Percentiles rank a stretch among this genome's conserved stretches.
phyloP scores from a whole-genome alignment of 306 rosid species.

The Vachellia collinsii region DNA sequence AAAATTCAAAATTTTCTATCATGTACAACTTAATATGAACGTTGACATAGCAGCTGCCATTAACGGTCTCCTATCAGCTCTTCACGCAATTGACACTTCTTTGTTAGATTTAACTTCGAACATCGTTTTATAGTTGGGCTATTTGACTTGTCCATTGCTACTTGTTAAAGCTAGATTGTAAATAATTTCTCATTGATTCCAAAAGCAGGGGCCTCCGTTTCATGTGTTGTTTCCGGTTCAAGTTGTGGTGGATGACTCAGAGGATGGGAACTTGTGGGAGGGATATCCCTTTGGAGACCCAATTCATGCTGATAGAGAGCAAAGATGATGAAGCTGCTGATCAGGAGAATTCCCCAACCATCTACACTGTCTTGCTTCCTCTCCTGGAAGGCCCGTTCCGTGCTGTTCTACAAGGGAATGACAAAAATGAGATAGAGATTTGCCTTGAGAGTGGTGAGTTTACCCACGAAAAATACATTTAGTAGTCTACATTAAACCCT shows the following conservation, averaged over 20 bases:
- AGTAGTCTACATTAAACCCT: slow-evolving; percentile 43
- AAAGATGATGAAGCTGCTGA: slow-evolving; percentile 43
- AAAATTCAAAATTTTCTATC: not conserved
- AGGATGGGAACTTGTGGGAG: slow-evolving; percentile 88
- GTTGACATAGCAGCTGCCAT: not conserved
- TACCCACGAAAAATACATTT: slow-evolving; percentile 34
- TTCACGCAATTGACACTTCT: not conserved
- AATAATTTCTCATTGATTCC: slow-evolving; percentile 1
- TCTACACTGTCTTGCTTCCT: slow-evolving; percentile 93
- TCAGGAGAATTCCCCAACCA: slow-evolving; percentile 52
- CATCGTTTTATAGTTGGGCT: no score
- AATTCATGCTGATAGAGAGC: slow-evolving; percentile 89
- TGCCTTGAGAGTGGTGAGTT: slow-evolving; percentile 95
- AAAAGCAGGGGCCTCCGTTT: slow-evolving; percentile 70
- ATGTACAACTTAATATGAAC: not conserved
- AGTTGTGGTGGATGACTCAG: slow-evolving; percentile 99
- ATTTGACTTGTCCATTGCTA: no score
- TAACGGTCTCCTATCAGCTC: not conserved
- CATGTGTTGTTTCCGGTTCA: slow-evolving; percentile 91
- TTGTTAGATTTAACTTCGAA: no score
- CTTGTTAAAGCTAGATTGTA: not conserved
- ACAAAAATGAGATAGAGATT: slow-evolving; percentile 80
- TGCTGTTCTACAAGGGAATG: slow-evolving; percentile 90
- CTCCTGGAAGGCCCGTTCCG: slow-evolving; percentile 93
- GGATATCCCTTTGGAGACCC: slow-evolving; percentile 95